These are phyloP conservation scores for Aspergillus sparsus DNA, from an alignment of 495 filamentous ascomycete species.

Conservation along the genomic window DNA sequence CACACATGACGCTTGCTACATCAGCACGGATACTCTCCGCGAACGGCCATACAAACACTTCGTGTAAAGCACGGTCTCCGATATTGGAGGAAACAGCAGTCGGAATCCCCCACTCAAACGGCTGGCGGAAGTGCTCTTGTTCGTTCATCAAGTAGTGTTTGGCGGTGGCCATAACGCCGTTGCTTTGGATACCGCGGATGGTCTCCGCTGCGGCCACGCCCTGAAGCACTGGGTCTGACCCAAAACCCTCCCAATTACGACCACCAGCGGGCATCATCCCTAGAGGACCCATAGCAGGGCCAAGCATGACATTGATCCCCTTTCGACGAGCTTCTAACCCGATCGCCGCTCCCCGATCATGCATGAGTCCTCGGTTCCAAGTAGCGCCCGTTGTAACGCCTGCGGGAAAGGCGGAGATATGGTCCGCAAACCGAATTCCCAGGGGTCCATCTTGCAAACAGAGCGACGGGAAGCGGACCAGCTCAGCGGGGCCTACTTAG, in stretches of 20 bases:
- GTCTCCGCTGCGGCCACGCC: constrained; percentile 67
- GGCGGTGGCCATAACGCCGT: constrained; percentile 79
- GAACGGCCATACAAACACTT: constrained; percentile 91
- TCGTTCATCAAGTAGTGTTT: constrained; percentile 86
- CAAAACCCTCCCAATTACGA: constrained; percentile 89
- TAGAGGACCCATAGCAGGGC: constrained; percentile 73
- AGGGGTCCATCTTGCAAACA: constrained; percentile 91
- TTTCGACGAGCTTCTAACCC: constrained; percentile 68
- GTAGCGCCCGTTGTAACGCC: constrained; percentile 83
- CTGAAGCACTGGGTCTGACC: constrained; percentile 73
- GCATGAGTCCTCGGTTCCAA: constrained; percentile 82
- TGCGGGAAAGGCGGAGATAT: constrained; percentile 79
- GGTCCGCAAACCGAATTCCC: constrained; percentile 74
- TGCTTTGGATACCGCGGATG: constrained; percentile 74
- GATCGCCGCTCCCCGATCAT: constrained; percentile 64
- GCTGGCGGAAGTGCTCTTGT: constrained; percentile 82
- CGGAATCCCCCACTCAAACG: constrained; percentile 71
- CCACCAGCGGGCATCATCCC: constrained; percentile 85
- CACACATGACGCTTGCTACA: constrained; percentile 88
- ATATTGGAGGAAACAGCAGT: constrained; percentile 79
- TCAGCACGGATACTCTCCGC: constrained; percentile 81
- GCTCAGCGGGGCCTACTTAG: constrained; percentile 56
- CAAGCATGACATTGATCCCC: constrained; percentile 76
- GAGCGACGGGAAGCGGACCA: constrained; percentile 77
- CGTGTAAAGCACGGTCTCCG: constrained; percentile 77